Evolutionary conservation across 2,329 filamentous ascomycete species (phyloP).

Genomic region (Dactylellina drechsleri): DNA sequence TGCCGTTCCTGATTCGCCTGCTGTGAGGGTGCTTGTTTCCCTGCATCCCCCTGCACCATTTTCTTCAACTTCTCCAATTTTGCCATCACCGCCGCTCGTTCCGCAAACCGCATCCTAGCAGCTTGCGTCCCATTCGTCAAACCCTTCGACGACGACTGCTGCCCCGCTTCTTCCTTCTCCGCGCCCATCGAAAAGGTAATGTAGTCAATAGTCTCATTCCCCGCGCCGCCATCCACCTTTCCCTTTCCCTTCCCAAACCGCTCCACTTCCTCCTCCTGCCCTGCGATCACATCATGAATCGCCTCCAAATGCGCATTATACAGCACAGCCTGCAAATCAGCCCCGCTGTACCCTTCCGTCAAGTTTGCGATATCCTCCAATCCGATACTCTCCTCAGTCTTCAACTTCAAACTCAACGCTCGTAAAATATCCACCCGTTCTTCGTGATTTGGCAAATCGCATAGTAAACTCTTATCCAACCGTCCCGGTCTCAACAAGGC

Average conservation of each 20-base stretch:
- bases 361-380: slow-evolving; percentile 78
- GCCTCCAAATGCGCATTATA: slow-evolving; percentile 97
- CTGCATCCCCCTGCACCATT: slow-evolving; percentile 54
- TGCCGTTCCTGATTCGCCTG: slow-evolving; percentile 53
- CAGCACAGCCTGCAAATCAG: slow-evolving; percentile 91
- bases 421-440: slow-evolving; percentile 89
- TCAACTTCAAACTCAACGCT: slow-evolving; percentile 77
- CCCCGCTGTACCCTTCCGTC: slow-evolving; percentile 91
- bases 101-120: slow-evolving; percentile 71
- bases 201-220: slow-evolving; percentile 58
- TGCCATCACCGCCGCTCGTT: slow-evolving; percentile 80
- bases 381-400: slow-evolving; percentile 70
- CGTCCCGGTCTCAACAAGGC: slow-evolving; percentile 90
- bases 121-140: slow-evolving; percentile 53
- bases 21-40: slow-evolving; percentile 16
- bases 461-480: slow-evolving; percentile 90
- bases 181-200: slow-evolving; percentile 52
- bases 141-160: slow-evolving; percentile 62
- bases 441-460: slow-evolving; percentile 81
- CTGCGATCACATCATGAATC: slow-evolving; percentile 88
- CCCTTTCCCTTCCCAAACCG: slow-evolving; percentile 60
- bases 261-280: slow-evolving; percentile 64
- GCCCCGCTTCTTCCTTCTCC: slow-evolving; percentile 59
- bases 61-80: slow-evolving; percentile 82
- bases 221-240: slow-evolving; percentile 61